Conservation (phyloP, 306 rosid genomes). For the Lathyrus tuberosus region DNA sequence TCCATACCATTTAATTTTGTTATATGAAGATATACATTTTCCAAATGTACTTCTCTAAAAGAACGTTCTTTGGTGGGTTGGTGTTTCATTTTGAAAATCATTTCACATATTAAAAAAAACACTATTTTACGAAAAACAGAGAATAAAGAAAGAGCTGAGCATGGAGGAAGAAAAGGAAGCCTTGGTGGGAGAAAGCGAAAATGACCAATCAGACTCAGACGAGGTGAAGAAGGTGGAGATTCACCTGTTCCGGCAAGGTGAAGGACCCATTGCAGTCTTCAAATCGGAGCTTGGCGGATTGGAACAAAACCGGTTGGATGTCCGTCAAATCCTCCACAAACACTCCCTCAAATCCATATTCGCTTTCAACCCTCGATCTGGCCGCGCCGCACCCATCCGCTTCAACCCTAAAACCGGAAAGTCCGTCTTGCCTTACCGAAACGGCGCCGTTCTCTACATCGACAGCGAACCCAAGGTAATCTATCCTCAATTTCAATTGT, state of each 20-base stretch:
- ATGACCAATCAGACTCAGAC: neutral
- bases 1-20: no score
- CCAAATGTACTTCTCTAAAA: no score
- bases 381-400: slow-evolving; percentile 53
- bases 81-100: no score
- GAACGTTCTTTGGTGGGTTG: no score
- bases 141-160: neutral
- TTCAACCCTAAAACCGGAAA: slow-evolving; percentile 60
- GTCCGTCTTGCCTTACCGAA: slow-evolving; percentile 54
- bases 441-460: slow-evolving; percentile 58
- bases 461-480: slow-evolving; percentile 82
- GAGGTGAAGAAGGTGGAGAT: neutral
- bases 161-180: slow-evolving; percentile 24
- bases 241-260: slow-evolving; percentile 59
- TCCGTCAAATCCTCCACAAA: slow-evolving; percentile 64
- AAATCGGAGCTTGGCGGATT: slow-evolving; percentile 61
- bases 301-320: slow-evolving; percentile 72
- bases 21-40: no score
- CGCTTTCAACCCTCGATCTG: slow-evolving; percentile 63
- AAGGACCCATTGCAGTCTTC: slow-evolving; percentile 74
- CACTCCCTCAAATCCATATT: slow-evolving; percentile 64
- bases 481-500: neutral
- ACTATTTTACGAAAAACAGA: neutral
- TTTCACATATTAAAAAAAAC: no score
- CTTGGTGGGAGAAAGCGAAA: neutral